phyloP scores from a whole-genome alignment of 2,329 filamentous ascomycete species.

The Apiospora hydei region DNA sequence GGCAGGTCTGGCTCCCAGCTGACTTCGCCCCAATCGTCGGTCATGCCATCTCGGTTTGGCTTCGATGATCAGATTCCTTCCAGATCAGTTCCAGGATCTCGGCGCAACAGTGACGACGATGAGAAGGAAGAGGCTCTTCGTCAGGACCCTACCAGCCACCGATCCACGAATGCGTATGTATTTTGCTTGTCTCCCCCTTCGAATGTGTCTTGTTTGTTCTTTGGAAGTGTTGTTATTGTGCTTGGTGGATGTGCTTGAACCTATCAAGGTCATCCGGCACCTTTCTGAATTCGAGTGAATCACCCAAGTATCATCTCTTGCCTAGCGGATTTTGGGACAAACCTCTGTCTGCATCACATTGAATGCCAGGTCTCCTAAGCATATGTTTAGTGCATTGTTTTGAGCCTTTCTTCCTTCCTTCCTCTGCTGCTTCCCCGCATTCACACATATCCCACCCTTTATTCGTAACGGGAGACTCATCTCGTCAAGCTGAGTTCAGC shows the following conservation, averaged over 20 bases:
- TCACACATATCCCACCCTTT: neutral
- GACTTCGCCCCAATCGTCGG: constrained; percentile 73
- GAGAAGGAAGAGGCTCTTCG: constrained; percentile 81
- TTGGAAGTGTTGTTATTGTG: neutral
- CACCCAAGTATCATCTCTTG: neutral
- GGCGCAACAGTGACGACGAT: constrained; percentile 90
- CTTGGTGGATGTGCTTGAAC: neutral
- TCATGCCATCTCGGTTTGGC: constrained; percentile 54
- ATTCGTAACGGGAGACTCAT: neutral
- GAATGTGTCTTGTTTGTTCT: neutral
- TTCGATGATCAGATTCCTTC: constrained; percentile 75
- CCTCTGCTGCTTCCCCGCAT: neutral
- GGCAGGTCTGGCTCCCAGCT: constrained; percentile 81
- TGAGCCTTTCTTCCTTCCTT: constrained; percentile 16
- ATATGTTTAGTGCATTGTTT: constrained; percentile 21
- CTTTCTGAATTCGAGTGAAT: neutral
- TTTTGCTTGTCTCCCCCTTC: constrained; percentile 23
- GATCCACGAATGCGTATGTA: constrained; percentile 82
- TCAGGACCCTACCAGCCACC: constrained; percentile 73
- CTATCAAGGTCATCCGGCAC: neutral
- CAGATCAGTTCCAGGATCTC: constrained; percentile 84
- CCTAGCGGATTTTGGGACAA: neutral
- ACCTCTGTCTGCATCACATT: neutral
- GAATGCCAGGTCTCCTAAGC: neutral
- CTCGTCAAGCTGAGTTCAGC: neutral